These are phyloP conservation scores for Leucosporidium yakuticum DNA, from an alignment of 768 basidiomycete species.

Conservation along the genomic window DNA sequence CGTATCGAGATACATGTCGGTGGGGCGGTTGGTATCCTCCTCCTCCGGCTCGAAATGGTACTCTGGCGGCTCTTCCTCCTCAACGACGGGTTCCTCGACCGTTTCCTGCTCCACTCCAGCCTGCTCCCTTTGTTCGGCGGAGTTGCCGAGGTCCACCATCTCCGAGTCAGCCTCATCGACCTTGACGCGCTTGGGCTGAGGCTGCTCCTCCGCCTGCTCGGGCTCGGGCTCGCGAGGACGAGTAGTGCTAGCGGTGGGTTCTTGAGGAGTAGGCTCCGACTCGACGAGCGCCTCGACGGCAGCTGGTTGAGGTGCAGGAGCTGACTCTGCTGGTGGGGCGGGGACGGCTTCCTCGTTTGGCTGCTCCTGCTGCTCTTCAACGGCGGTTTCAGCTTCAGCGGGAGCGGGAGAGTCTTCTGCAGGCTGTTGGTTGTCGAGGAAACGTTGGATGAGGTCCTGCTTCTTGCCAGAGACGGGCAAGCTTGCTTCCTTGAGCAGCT, in stretches of 20 bases:
- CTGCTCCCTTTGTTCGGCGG: background rate
- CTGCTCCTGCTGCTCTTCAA: background rate
- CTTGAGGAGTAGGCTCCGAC: background rate
- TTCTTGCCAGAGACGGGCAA: conserved; percentile 25
- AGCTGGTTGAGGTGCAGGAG: background rate
- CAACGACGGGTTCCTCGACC: background rate
- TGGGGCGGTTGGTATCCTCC: conserved; percentile 15
- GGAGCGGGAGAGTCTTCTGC: no score
- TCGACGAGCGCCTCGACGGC: background rate
- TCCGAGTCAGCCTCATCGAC: background rate
- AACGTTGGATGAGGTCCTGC: conserved; percentile 22
- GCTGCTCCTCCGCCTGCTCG: background rate
- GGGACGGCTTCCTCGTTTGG: conserved; percentile 7
- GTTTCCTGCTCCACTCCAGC: background rate
- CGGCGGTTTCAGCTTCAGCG: background rate
- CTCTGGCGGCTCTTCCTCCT: conserved; percentile 22
- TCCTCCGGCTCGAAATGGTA: conserved; percentile 12
- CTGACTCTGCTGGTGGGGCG: background rate
- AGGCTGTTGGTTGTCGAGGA: conserved; percentile 5
- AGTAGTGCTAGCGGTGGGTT: background rate
- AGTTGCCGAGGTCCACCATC: background rate
- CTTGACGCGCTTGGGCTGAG: conserved; percentile 1
- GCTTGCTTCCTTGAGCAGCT: conserved; percentile 9
- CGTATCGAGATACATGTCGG: conserved; percentile 40
- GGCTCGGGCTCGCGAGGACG: background rate